Conservation (phyloP, 768 basidiomycete genomes). For the Pisolithus orientalis region DNA sequence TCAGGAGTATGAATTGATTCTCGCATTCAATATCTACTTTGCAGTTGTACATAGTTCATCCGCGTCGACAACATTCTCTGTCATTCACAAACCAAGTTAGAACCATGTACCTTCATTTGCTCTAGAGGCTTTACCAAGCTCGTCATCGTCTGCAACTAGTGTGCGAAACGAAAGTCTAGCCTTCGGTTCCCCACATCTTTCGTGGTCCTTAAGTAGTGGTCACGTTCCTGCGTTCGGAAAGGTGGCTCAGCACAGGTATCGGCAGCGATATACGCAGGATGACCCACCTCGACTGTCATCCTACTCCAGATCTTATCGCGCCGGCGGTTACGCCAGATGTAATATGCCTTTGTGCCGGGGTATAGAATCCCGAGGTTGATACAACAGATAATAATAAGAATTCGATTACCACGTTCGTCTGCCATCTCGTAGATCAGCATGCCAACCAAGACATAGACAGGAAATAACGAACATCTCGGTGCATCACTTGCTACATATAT, state of each 20-base stretch:
- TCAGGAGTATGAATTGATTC: too few relatives aligned
- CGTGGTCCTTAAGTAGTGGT: conserved; percentile 53
- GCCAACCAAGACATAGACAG: too few relatives aligned
- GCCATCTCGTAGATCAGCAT: not conserved
- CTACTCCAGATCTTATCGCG: conserved; percentile 50
- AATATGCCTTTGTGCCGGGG: conserved; percentile 48
- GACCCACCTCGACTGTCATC: conserved; percentile 41
- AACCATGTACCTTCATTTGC: too few relatives aligned
- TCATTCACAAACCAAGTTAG: too few relatives aligned
- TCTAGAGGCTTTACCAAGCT: too few relatives aligned
- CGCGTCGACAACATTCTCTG: too few relatives aligned
- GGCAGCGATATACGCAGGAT: not conserved
- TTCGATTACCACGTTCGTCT: conserved; percentile 55
- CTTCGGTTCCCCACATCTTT: conserved; percentile 52
- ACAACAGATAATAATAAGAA: conserved; percentile 44
- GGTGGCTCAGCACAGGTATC: not conserved
- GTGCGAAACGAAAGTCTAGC: conserved; percentile 56
- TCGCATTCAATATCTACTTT: too few relatives aligned
- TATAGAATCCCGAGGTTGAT: conserved; percentile 50
- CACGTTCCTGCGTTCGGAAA: conserved; percentile 35
- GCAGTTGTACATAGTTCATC: too few relatives aligned
- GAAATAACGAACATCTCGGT: conserved; percentile 39
- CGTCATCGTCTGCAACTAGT: conserved; percentile 22
- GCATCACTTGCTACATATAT: conserved; percentile 56
- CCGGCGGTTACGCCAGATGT: conserved; percentile 52